These are phyloP conservation scores for Backusella westeae DNA, from an alignment of 192 early-diverging fungal species.

Conservation along the genomic window DNA sequence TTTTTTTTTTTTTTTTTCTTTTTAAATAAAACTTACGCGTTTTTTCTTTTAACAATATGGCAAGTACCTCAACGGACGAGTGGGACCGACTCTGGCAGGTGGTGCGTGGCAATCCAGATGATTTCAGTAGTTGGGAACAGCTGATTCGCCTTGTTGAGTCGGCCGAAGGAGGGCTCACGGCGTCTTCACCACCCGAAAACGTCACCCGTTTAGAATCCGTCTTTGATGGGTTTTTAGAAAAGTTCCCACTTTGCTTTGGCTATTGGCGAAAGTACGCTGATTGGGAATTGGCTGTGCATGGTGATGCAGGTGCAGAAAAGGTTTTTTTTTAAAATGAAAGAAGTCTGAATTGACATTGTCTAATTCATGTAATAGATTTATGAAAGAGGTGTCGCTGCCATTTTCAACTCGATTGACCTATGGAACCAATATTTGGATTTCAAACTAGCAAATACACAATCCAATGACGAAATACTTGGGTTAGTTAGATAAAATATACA, in stretches of 20 bases:
- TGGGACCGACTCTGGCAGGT: constrained; percentile 58
- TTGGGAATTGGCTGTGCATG: constrained; percentile 50
- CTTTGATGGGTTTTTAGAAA: constrained; percentile 64
- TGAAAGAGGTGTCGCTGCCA: constrained; percentile 66
- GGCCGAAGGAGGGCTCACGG: constrained; percentile 51
- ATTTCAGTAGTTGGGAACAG: constrained; percentile 71
- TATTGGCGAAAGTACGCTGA: constrained; percentile 84
- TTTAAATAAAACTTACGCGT: neutral
- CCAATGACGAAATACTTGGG: constrained; percentile 56
- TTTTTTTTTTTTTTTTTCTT: neutral
- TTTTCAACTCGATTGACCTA: constrained; percentile 67
- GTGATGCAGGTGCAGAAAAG: constrained; percentile 57
- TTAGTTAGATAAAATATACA: constrained; percentile 36
- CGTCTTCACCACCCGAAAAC: constrained; percentile 46
- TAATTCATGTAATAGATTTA: constrained; percentile 52
- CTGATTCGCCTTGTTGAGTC: constrained; percentile 59
- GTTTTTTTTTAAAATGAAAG: constrained; percentile 28
- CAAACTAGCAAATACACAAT: constrained; percentile 54
- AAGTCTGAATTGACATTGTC: neutral
- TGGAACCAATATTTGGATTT: constrained; percentile 73
- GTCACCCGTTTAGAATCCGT: constrained; percentile 48
- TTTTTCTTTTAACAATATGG: neutral
- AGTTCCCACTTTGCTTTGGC: constrained; percentile 76
- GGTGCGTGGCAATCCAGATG: constrained; percentile 56
- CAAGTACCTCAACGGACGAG: constrained; percentile 21